Percentiles rank a stretch among this genome's conserved stretches.
These are phyloP conservation scores for Radiomyces spectabilis DNA, from an alignment of 192 early-diverging fungal genomes.

Conservation along the genomic window DNA sequence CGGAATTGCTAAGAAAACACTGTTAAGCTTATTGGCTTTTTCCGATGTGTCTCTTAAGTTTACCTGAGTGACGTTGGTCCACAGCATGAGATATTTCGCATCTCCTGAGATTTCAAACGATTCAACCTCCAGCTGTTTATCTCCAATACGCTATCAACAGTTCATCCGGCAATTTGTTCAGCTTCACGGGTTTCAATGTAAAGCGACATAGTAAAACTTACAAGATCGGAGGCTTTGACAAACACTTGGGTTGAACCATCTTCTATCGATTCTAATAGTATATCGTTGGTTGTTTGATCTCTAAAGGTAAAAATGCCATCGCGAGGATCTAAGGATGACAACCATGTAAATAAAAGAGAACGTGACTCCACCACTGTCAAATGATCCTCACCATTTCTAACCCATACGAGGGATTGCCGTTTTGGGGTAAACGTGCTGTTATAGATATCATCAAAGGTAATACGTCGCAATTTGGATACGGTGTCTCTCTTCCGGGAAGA, in stretches of 20 bases:
- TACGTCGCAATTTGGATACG: no score
- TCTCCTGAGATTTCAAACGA: conserved; percentile 69
- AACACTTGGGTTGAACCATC: conserved; percentile 10
- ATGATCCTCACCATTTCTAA: conserved; percentile 11
- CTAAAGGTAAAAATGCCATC: conserved; percentile 17
- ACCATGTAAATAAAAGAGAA: conserved; percentile 4
- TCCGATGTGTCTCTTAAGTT: background rate
- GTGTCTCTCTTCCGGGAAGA: no score
- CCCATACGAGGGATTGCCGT: conserved; percentile 16
- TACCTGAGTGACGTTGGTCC: conserved; percentile 55
- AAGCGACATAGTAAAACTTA: conserved; percentile 1
- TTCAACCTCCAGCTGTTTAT: conserved; percentile 15
- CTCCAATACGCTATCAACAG: background rate
- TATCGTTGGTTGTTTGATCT: conserved; percentile 10
- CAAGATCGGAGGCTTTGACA: conserved; percentile 12
- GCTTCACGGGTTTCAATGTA: background rate
- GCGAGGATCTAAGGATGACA: background rate
- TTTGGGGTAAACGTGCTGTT: conserved; percentile 8
- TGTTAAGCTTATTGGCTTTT: background rate
- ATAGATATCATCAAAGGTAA: conserved; percentile 16
- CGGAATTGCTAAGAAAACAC: conserved; percentile 57
- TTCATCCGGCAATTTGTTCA: background rate
- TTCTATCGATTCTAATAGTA: conserved; percentile 8
- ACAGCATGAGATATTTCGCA: conserved; percentile 69
- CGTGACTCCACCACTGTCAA: background rate